A percentile compares a stretch with the other conserved stretches of the same genome.
These are phyloP conservation scores for Primulina tabacum DNA, from an alignment of 257 asterid genomes.

Conservation along the genomic window DNA sequence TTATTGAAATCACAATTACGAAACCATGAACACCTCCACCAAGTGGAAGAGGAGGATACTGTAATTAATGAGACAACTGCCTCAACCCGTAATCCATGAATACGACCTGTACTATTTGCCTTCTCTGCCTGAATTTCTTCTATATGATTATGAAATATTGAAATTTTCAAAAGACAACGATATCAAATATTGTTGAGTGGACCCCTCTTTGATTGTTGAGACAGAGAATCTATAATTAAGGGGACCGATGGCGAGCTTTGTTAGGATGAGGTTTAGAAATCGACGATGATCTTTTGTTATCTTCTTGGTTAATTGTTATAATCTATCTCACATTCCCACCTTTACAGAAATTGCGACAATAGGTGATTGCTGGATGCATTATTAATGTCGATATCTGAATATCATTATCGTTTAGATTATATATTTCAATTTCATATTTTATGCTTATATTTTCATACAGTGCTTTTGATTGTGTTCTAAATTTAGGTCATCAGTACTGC, in stretches of 20 bases:
- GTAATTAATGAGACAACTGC: neutral
- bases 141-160: no score
- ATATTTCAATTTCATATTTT: constrained; percentile 10
- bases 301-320: neutral
- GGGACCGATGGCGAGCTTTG: neutral
- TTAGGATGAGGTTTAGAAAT: neutral
- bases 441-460: constrained; percentile 19
- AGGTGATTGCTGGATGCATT: neutral
- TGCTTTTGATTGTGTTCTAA: constrained; percentile 10
- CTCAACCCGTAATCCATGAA: neutral
- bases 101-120: neutral
- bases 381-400: neutral
- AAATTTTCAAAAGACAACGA: neutral
- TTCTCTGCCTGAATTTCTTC: neutral
- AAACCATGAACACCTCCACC: neutral
- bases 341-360: neutral
- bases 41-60: neutral
- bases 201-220: neutral
- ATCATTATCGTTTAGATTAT: neutral
- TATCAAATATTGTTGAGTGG: neutral
- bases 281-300: neutral
- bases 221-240: neutral
- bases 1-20: no score
- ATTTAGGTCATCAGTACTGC: constrained; percentile 96
- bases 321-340: neutral